Base-by-base conservation (phyloP, 805 yeast species). In the Zygotorulaspora sp. region DNA sequence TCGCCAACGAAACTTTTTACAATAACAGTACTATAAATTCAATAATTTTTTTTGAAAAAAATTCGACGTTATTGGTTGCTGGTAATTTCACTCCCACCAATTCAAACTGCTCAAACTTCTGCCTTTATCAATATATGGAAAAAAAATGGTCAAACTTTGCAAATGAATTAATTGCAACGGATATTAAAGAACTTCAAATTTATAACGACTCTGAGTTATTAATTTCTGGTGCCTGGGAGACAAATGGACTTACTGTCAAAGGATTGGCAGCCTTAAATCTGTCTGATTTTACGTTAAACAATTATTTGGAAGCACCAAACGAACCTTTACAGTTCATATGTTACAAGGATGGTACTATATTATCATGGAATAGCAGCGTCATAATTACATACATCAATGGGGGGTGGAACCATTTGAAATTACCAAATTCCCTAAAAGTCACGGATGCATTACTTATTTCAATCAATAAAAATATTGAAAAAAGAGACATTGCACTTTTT, bases 1-100 rank as follows among this genome's bases (percentile, higher is more conserved):
- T 78, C 16, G 57, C 58, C 10, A 63, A 64, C 6, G 37, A 58
- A 13, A 54, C 63, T 6, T 58, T 72, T 2, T 57, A 66, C 8
- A 61, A 64, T 3, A 44, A 47, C 4, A 62, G 65, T n/a, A 52
- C 57, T 6, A 68, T 78, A 10, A 66, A 67, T 10, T 57, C 75
- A 1, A 57, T 74, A 35, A 45, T 70, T 12, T 63, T 64, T 22
- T 67, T 71, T 21, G 65, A 65, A 16, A 62, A 59, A 19, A 65
- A 68, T 19, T 37, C 62, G 6, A 63, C 71, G 2, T 49, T 67
- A 13, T 61, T 87, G 18, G 66, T 84, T 9, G 95, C 83, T 26
- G 96, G 97, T 16, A 67, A 72, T 29, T 87, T 84, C 55, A 56
- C 67, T 14, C 79, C 83, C 2, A 80, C 82, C 0, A 63, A 75